Percentiles rank a stretch among this genome's conserved stretches.
These are phyloP conservation scores for Salmacisia buchloeana DNA, from an alignment of 1,284 basidiomycete genomes.

Conservation along the genomic window DNA sequence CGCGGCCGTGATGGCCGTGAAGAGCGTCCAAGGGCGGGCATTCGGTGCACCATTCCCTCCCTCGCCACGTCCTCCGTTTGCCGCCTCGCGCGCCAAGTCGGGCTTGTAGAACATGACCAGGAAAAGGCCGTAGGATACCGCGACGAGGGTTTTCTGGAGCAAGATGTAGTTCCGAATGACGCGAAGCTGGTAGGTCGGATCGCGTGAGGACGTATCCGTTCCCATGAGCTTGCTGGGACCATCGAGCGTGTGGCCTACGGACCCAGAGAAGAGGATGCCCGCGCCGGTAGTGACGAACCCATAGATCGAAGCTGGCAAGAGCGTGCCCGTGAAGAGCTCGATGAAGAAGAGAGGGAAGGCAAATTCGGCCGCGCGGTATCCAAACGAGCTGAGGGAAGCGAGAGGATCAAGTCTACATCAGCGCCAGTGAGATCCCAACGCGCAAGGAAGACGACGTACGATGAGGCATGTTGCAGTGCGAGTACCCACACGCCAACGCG, in stretches of 20 bases:
- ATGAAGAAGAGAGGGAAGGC: slow-evolving; percentile 57
- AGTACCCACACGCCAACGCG: neutral
- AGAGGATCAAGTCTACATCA: neutral
- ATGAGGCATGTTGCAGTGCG: neutral
- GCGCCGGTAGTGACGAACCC: slow-evolving; percentile 54
- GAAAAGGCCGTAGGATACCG: slow-evolving; percentile 53
- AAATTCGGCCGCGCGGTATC: slow-evolving; percentile 55
- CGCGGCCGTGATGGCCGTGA: slow-evolving; percentile 53
- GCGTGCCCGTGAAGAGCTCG: slow-evolving; percentile 55
- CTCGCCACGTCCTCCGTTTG: slow-evolving; percentile 26
- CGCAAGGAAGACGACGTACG: neutral
- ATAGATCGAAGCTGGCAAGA: slow-evolving; percentile 58
- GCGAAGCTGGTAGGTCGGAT: slow-evolving; percentile 3
- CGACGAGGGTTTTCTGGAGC: slow-evolving; percentile 55
- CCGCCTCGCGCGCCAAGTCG: slow-evolving; percentile 21
- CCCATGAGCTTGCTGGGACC: slow-evolving; percentile 50
- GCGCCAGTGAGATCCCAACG: neutral
- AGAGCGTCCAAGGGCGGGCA: slow-evolving; percentile 41
- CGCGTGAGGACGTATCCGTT: slow-evolving; percentile 50
- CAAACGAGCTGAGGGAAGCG: slow-evolving; percentile 52
- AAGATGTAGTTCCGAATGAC: slow-evolving; percentile 48
- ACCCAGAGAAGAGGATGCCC: slow-evolving; percentile 53
- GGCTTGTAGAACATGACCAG: slow-evolving; percentile 43
- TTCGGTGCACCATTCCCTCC: slow-evolving; percentile 11
- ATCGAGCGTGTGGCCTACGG: slow-evolving; percentile 56